A percentile compares a stretch with the other conserved stretches of the same genome.
These are phyloP conservation scores for Trypanosoma vivax DNA, from an alignment of 208 protist species.

Conservation along the genomic window DNA sequence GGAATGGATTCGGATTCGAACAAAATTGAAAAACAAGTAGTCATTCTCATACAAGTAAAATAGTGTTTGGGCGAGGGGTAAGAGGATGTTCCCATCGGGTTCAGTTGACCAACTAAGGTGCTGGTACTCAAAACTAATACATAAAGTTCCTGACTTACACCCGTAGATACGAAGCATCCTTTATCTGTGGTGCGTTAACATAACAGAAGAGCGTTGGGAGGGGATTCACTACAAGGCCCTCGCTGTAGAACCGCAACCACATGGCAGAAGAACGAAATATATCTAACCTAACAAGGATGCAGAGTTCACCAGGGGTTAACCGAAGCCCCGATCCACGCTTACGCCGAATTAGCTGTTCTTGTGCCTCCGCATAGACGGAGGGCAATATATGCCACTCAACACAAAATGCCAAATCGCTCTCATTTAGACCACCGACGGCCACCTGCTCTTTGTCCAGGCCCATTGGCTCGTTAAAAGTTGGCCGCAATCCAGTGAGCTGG, in stretches of 20 bases:
- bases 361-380: conserved; percentile 28
- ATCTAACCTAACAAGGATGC: conserved; percentile 51
- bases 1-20: no score
- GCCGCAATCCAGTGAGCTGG: conserved; percentile 26
- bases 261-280: conserved; percentile 72
- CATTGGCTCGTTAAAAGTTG: conserved; percentile 29
- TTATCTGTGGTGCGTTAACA: conserved; percentile 8
- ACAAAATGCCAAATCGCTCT: conserved; percentile 25
- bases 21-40: no score
- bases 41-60: no score
- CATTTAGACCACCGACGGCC: not conserved
- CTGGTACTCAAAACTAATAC: no score
- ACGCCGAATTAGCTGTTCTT: conserved; percentile 24
- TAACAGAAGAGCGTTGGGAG: conserved; percentile 27
- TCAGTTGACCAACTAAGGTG: no score
- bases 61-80: no score
- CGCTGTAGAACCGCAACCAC: conserved; percentile 40
- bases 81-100: no score
- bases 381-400: conserved; percentile 48
- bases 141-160: no score
- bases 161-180: not conserved
- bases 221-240: conserved; percentile 33
- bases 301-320: conserved; percentile 55
- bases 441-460: conserved; percentile 15
- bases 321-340: conserved; percentile 17